Conservation (phyloP, 2,329 filamentous ascomycete genomes). For the Fusarium miscanthi region DNA sequence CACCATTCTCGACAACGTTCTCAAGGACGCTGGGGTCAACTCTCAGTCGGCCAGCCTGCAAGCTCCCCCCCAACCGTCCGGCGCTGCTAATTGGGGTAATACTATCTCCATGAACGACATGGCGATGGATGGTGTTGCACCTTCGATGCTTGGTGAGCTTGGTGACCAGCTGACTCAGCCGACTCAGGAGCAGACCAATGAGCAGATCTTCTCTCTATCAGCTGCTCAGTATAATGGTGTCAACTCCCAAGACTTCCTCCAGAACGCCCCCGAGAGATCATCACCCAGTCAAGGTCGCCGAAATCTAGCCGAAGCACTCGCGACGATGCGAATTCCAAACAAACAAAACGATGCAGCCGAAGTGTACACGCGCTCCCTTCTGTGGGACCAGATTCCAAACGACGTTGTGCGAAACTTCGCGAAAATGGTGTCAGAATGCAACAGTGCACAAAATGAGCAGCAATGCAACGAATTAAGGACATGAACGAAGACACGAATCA, state of each 20-base stretch:
- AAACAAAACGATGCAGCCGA: slow-evolving; percentile 80
- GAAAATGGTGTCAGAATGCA: slow-evolving; percentile 86
- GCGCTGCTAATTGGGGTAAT: slow-evolving; percentile 51
- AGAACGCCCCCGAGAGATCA: slow-evolving; percentile 63
- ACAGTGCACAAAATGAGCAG: slow-evolving; percentile 58
- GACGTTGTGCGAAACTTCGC: slow-evolving; percentile 94
- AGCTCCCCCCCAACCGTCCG: slow-evolving; percentile 64
- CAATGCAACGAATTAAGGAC: slow-evolving; percentile 57
- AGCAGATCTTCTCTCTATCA: slow-evolving; percentile 88
- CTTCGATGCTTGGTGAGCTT: slow-evolving; percentile 73
- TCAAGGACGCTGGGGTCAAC: slow-evolving; percentile 80
- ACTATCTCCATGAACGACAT: slow-evolving; percentile 59
- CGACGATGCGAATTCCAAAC: slow-evolving; percentile 76
- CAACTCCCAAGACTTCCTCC: slow-evolving; percentile 72
- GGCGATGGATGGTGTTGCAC: slow-evolving; percentile 54
- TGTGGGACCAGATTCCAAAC: slow-evolving; percentile 93
- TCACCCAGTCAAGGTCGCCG: slow-evolving; percentile 71
- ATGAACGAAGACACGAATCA: slow-evolving; percentile 50
- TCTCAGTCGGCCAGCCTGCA: slow-evolving; percentile 56
- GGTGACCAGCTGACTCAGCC: slow-evolving; percentile 77
- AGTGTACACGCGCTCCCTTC: slow-evolving; percentile 89
- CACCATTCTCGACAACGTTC: slow-evolving; percentile 80
- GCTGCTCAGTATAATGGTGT: slow-evolving; percentile 90
- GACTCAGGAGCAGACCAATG: slow-evolving; percentile 85
- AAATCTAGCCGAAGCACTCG: slow-evolving; percentile 83